Base-by-base conservation (phyloP, 768 basidiomycete genomes). In the Brasilioporus rufonigricans region DNA sequence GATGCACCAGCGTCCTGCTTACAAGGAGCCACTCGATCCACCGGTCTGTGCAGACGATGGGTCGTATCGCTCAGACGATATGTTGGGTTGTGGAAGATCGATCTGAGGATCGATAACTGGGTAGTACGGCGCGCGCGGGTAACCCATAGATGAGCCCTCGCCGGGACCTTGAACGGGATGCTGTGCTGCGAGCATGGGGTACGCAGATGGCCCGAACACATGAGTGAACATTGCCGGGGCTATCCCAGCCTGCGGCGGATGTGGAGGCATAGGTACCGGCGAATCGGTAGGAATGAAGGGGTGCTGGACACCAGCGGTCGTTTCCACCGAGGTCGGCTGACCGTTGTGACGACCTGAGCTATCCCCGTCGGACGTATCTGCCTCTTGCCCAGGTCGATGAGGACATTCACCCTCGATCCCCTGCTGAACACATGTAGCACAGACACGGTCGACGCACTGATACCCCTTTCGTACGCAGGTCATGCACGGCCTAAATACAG, bases 401-500 rank as follows among this genome's bases (percentile, higher is more conserved):
- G 69, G 73, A 53, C 81, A 82, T 56, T 80, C 77, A 23, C 73
- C 69, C 45, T 71, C 73, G 48, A 70, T 62, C 7, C 80, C 81
- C 55, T 76, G 79, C 40, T 74, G 73, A 18, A 66, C 63, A 61
- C 81, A 83, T 31, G 68, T 51, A 50, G 71, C 64, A 61, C 80
- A 81, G 40, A 76, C 72, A 41, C 77, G 76, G 55, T 83, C 79
- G 50, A 81, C 56, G 56, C 82, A 83, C 50, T 81, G 75, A 54
- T 75, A 77, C 23, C 77, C 74, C 66, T 82, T 82, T 36, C 78
- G 77, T 53, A 66, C 63, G 64, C 82, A 83, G 19, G 77, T 72
- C 21, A 70, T 55, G 61, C 82, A 83, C 46, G 82, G 81, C 60
- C 82, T 82, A 55, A 41, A 50, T 52, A 53, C 44, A 56, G 53